Base-by-base conservation (phyloP, 1,284 basidiomycete genomes). In the Trametes pubescens region DNA sequence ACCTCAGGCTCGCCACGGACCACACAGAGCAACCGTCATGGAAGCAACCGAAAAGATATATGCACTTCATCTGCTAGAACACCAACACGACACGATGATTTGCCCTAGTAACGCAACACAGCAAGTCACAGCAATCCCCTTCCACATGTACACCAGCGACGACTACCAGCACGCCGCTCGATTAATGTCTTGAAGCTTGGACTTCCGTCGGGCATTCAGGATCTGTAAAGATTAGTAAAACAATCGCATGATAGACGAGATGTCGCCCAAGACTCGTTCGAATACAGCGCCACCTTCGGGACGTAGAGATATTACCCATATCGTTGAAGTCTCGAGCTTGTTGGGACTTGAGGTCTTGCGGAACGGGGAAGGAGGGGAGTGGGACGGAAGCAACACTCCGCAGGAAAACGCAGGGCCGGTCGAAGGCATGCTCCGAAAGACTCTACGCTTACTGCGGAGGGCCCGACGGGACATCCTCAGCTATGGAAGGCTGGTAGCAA, bases 161-260 rank as follows among this genome's bases (percentile, higher is more conserved):
- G n/a, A n/a, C n/a, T n/a, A n/a, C 14, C 40, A 43, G 6, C 6
- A 43, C 18, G 18, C 40, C 14, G 40, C 6, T 38, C 35, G n/a
- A 11, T 18, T n/a, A 13, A 32, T 13, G 53, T 22, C 53, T 13
- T 43, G 40, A 43, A 24, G 38, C 40, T n/a, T 22, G 26, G 57
- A 46, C 16, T 26, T 32, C 40, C 48, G 22, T 24, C 13, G 51
- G 9, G 9, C 2, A n/a, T 18, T 14, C 11, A n/a, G 29, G 14
- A 61, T 35, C 60, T 61, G 53, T 21, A 46, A 56, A 61, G 40
- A 53, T 61, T 32, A 61, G 60, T 56, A 61, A 9, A 53, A 7
- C 11, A 8, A 54, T 14, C 49, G 34, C 13, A 34, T 38, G 21
- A 21, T 18, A 14, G 47, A 22, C 35, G 32, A n/a, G 38, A 21